Evolutionary conservation across 2,329 filamentous ascomycete species (phyloP), one percentile per base, ranked within the genome.

Genomic region (Orbilia javanica): DNA sequence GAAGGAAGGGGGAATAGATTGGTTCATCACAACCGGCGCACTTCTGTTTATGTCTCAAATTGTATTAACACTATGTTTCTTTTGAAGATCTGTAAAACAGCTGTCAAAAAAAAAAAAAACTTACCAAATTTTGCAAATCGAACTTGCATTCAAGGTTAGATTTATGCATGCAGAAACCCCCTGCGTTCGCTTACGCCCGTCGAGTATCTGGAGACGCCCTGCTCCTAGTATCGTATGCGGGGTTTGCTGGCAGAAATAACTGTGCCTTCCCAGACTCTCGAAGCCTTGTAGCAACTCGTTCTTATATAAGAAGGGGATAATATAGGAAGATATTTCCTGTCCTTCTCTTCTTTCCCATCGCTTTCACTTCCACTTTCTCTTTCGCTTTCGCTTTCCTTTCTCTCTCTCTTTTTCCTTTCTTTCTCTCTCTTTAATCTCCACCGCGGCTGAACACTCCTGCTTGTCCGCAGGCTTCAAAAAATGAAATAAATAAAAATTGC

Each of bases 221-320:
- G 36, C 36, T 31, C 53, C 20, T 27, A 20, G 55, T 34, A 25
- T 60, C 27, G 22, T 20, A 42, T 60, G 22, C 55, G 10, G 18
- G 29, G 52, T 22, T 39, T 7, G 31, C 22, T 15, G 18, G 10
- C 13, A 7, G 34, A 6, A 7, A 39, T 15, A n/a, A 60, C 42
- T 42, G 20, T 60, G 34, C 25, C 4, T 42, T 42, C n/a, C n/a
- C 55, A 27, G 25, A 42, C 42, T 60, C 22, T 42, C 7, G 55
- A 36, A 60, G 55, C 55, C 55, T 60, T 11, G 55, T 60, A 5
- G 29, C 3, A 27, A 6, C 18, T 11, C 31, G 7, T 6, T 11
- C n/a, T 1, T 39, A 11, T 60, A 60, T 60, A 60, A 60, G 53
- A 42, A 25, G n/a, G 31, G 55, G 15, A 11, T 20, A 42, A 60